Percentiles rank a stretch among this genome's conserved stretches.
Conservation (phyloP, 1,284 basidiomycete genomes). For the Ceratobasidium sp. region DNA sequence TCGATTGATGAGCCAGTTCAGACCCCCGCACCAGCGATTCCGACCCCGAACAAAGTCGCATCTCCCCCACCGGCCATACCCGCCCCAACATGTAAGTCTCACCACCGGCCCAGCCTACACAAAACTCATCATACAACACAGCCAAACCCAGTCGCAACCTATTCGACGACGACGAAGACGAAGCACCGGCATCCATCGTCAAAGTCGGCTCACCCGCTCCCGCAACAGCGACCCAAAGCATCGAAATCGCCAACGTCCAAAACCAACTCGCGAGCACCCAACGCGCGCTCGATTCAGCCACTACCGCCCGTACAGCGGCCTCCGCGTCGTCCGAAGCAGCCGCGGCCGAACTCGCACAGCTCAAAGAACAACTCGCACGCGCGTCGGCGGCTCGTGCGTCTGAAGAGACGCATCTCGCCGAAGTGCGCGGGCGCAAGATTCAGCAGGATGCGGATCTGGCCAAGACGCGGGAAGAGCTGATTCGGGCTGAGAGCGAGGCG, state of each 20-base stretch:
- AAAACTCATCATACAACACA: background rate
- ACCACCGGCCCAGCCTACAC: background rate
- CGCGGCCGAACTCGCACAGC: slow-evolving; percentile 75
- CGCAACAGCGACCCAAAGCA: slow-evolving; percentile 54
- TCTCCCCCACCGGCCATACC: slow-evolving; percentile 31
- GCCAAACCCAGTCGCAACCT: slow-evolving; percentile 38
- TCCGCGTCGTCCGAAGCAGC: slow-evolving; percentile 74
- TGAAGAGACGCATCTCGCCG: slow-evolving; percentile 81
- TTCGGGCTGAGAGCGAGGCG: slow-evolving; percentile 92
- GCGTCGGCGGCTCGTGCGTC: slow-evolving; percentile 87
- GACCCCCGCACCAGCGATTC: slow-evolving; percentile 42
- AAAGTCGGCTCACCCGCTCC: slow-evolving; percentile 74
- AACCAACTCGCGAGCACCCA: slow-evolving; percentile 89
- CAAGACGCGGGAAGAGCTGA: slow-evolving; percentile 83
- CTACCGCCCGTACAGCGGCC: slow-evolving; percentile 69
- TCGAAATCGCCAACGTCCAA: slow-evolving; percentile 87
- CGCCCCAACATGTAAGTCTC: slow-evolving; percentile 60
- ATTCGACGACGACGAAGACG: slow-evolving; percentile 40
- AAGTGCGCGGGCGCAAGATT: slow-evolving; percentile 79
- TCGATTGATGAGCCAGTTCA: slow-evolving; percentile 47
- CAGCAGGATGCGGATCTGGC: slow-evolving; percentile 85
- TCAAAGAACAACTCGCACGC: slow-evolving; percentile 81
- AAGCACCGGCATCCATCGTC: slow-evolving; percentile 61
- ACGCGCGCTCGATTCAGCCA: slow-evolving; percentile 73
- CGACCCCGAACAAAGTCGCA: slow-evolving; percentile 22